phyloP scores from a whole-genome alignment of 2,329 filamentous ascomycete genomes.

The Aspergillus novoparasiticus region DNA sequence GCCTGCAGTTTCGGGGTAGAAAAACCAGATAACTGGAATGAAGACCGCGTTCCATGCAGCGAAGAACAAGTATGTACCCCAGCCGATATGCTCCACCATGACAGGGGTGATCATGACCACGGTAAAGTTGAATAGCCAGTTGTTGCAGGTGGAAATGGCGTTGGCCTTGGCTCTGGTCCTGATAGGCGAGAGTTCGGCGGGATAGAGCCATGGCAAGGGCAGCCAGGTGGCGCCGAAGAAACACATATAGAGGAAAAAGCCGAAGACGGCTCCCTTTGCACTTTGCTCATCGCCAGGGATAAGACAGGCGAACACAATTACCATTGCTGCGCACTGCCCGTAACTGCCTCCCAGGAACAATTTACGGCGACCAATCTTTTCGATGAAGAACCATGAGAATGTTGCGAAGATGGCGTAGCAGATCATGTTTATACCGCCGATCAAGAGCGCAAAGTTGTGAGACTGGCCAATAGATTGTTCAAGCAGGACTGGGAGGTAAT shows the following conservation, averaged over 20 bases:
- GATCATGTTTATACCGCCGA: slow-evolving; percentile 21
- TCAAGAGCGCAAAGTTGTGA: slow-evolving; percentile 15
- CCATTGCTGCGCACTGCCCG: slow-evolving; percentile 17
- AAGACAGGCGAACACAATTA: slow-evolving; percentile 17
- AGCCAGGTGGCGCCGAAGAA: slow-evolving; percentile 47
- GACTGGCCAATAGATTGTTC: slow-evolving; percentile 18
- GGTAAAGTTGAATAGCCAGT: slow-evolving; percentile 56
- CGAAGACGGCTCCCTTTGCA: slow-evolving; percentile 21
- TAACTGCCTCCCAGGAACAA: slow-evolving; percentile 18
- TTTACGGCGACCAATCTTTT: slow-evolving; percentile 19
- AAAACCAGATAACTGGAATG: slow-evolving; percentile 52
- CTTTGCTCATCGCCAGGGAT: slow-evolving; percentile 13
- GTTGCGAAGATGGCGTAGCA: slow-evolving; percentile 21
- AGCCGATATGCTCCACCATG: slow-evolving; percentile 32
- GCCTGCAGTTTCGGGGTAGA: slow-evolving; percentile 49
- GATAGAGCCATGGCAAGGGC: slow-evolving; percentile 57
- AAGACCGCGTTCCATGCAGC: slow-evolving; percentile 36
- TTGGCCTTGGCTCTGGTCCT: slow-evolving; percentile 52
- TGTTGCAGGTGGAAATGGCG: slow-evolving; percentile 50
- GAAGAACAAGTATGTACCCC: slow-evolving; percentile 40
- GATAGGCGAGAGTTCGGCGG: slow-evolving; percentile 52
- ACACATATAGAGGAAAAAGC: slow-evolving; percentile 24
- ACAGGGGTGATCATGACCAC: slow-evolving; percentile 48
- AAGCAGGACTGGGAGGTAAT: slow-evolving; percentile 17
- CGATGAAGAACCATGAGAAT: slow-evolving; percentile 21